phyloP scores from a whole-genome alignment of 2,329 filamentous ascomycete species.

The Rutstroemia sp. region DNA sequence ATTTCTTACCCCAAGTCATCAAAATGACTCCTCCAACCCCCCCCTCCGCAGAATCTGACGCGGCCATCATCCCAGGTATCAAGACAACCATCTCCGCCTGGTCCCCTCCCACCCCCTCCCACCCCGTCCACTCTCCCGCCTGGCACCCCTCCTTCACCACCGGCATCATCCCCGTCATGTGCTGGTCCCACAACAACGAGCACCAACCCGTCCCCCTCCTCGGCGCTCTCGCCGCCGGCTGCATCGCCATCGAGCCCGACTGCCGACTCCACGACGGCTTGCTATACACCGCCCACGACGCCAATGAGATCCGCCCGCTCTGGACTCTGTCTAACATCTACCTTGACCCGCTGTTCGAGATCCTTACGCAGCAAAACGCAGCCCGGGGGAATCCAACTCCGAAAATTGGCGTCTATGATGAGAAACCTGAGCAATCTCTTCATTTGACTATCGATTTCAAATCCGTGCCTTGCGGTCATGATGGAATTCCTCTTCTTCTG shows the following conservation, averaged over 20 bases:
- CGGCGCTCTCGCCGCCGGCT: conserved; percentile 48
- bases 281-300: conserved; percentile 50
- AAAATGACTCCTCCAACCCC: background rate
- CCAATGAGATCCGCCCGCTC: conserved; percentile 40
- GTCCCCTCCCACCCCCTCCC: background rate
- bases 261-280: conserved; percentile 48
- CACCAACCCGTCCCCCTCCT: conserved; percentile 39
- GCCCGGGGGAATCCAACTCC: background rate
- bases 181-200: conserved; percentile 50
- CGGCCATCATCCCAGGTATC: background rate
- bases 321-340: conserved; percentile 52
- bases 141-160: conserved; percentile 4
- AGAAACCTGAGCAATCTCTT: conserved; percentile 14
- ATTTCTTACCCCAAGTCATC: background rate
- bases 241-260: conserved; percentile 51
- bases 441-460: conserved; percentile 47
- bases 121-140: background rate
- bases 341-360: conserved; percentile 49
- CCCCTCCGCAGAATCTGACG: background rate
- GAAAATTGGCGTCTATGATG: conserved; percentile 19
- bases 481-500: conserved; percentile 31
- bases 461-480: conserved; percentile 24
- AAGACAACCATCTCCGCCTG: background rate
- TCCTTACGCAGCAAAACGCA: conserved; percentile 43
- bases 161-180: conserved; percentile 3